Evolutionary conservation across 2,329 filamentous ascomycete species (phyloP).

Genomic region (Arthrobotrys musiformis): DNA sequence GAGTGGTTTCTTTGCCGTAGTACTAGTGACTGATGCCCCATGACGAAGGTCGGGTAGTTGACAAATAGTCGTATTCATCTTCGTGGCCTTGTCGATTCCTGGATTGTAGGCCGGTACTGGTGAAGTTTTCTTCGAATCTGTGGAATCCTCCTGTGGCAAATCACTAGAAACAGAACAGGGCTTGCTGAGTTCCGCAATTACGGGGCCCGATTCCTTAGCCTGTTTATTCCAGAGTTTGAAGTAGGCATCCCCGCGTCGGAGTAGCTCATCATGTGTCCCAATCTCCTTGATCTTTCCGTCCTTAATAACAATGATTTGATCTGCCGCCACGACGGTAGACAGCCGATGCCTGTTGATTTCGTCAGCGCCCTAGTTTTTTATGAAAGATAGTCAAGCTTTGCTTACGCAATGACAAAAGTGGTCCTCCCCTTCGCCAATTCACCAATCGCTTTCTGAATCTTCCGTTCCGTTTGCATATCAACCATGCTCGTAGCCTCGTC

Average conservation of each 20-base stretch:
- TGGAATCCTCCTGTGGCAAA: constrained; percentile 26
- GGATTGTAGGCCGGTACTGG: constrained; percentile 21
- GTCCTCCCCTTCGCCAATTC: constrained; percentile 66
- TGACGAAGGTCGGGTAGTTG: constrained; percentile 8
- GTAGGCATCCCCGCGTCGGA: constrained; percentile 72
- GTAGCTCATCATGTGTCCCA: constrained; percentile 71
- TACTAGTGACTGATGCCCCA: neutral
- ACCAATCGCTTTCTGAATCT: constrained; percentile 66
- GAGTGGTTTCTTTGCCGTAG: neutral
- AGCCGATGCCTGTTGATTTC: constrained; percentile 69
- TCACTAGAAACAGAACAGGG: constrained; percentile 43
- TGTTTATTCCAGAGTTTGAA: constrained; percentile 74
- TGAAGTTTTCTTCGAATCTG: constrained; percentile 41
- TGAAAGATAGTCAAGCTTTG: constrained; percentile 56
- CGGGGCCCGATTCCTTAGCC: constrained; percentile 60
- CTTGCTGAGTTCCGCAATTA: constrained; percentile 26
- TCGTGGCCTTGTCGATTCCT: neutral
- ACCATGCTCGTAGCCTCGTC: constrained; percentile 69
- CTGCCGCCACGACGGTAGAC: constrained; percentile 77
- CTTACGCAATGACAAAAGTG: constrained; percentile 68
- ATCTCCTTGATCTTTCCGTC: constrained; percentile 73
- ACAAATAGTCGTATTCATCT: constrained; percentile 50
- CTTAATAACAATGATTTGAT: constrained; percentile 74
- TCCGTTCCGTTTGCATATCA: constrained; percentile 65
- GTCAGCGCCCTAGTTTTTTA: constrained; percentile 41